Evolutionary conservation across 1,284 basidiomycete genomes (phyloP), one percentile per base, ranked within the genome.

Genomic region (Tilletia horrida): DNA sequence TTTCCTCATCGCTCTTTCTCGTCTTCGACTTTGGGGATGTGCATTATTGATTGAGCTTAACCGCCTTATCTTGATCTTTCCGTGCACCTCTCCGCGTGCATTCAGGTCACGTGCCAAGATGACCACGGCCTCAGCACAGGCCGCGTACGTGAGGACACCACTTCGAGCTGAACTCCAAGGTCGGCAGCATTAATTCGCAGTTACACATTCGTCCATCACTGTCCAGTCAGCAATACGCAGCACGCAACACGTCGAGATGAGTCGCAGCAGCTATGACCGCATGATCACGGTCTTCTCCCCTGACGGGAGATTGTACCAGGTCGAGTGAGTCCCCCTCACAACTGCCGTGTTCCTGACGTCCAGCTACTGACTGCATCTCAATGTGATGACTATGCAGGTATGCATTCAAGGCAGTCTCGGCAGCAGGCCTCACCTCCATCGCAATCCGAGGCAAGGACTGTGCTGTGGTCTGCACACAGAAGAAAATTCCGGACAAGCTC

Each of bases 401-500:
- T 86, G 96, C 96, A 23, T 98, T 98, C 89, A 99, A 98, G 84
- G 96, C 96, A 62, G 97, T 98, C 83, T 92, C 92, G 70, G 91
- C 92, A 64, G 94, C 93, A 2, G 95, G 93, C 0, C 92, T 97
- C 78, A 98, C 96, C 2, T 89, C 94, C 6, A 87, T 99, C 64
- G 88, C 94, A 16, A 90, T 98, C 66, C 85, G 95, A 74, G 96
- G 96, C 25, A 92, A 92, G 83, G 94, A 98, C 81, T 94, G 92
- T 2, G 87, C 90, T 7, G 93, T 98, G 2, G 91, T 97, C 48
- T 93, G 97, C 78, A 97, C 94, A 11, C 96, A 99, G 85, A 93
- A 93, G 85, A 98, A 98, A 86, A 90, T 99, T 47, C 93, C 95
- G 93, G 95, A 99, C 86, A 98, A 98, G 85, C 89, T 99, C 63